phyloP scores from a whole-genome alignment of 805 yeast genomes.

The Candida endomychidarum region DNA sequence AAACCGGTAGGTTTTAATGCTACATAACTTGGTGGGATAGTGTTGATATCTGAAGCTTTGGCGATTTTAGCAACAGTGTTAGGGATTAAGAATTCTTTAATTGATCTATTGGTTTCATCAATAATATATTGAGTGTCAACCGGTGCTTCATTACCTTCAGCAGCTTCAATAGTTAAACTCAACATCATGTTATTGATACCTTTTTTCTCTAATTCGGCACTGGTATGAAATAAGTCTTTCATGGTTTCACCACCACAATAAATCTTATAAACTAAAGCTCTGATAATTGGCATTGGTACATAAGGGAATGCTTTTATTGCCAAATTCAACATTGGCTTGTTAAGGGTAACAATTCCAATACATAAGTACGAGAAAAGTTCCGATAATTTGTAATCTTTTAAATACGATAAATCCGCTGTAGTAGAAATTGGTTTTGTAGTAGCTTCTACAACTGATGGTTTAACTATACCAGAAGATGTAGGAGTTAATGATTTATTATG shows the following conservation, averaged over 20 bases:
- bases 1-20: conserved; percentile 94
- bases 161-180: conserved; percentile 90
- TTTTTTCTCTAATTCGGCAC: conserved; percentile 60
- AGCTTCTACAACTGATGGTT: not conserved
- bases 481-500: conserved; percentile 4
- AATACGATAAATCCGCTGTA: conserved; percentile 28
- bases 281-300: conserved; percentile 70
- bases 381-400: conserved; percentile 51
- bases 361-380: conserved; percentile 65
- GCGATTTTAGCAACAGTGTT: conserved; percentile 63
- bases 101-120: conserved; percentile 61
- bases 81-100: conserved; percentile 67
- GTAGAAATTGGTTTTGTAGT: not conserved
- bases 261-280: conserved; percentile 70
- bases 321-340: conserved; percentile 58
- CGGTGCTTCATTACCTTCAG: conserved; percentile 67
- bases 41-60: conserved; percentile 48
- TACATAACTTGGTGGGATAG: conserved; percentile 85
- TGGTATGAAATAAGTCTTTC: conserved; percentile 68
- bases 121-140: conserved; percentile 61
- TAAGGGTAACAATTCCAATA: conserved; percentile 68
- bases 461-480: not conserved
- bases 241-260: conserved; percentile 90
- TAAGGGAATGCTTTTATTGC: conserved; percentile 70
- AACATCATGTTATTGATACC: conserved; percentile 94